Evolutionary conservation across 345 rosid species (phyloP), one percentile per base, ranked within the genome.

Genomic region (Eutrema yunnanense): DNA sequence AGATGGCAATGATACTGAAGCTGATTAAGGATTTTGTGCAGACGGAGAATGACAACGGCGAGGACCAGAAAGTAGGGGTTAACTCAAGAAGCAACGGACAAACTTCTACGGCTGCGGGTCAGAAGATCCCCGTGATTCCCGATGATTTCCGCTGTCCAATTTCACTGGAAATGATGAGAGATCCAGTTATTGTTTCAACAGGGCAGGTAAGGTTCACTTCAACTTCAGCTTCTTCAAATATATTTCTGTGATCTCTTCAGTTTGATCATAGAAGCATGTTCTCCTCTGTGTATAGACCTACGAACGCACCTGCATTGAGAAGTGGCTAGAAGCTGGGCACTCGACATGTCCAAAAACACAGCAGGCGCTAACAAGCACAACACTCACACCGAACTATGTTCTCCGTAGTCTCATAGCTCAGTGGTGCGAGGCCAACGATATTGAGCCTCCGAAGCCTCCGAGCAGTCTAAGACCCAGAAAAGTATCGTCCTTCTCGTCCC

Each of bases 141-240:
- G 96, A 90, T 68, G 99, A 92, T 81, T 95, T 92, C 80, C 99
- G 94, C 37, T 95, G 99, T 80, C 97, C 99, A 13, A 95, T 95
- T 73, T 92, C 97, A 11, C 79, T 95, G 74, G 97, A 95, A 76
- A 81, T 95, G 83, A 95, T 95, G 94, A 88, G 84, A 75, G 99
- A 95, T 84, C 99, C 97, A 54, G 96, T 92, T 67, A 95, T 95
- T 82, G 99, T 95, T 70, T 90, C 97, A 40, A 90, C 96, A 47
- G 97, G 99, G 61, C 96, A 95, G 94, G 99, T 95, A 86, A 37
- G 66, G 62, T 33, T 51, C 38, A 50, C 62, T 74, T 56, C 40
- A 36, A 42, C n/a, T 32, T 33, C 47, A 54, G 47, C 12, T 55
- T 56, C 32, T 58, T 61, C 50, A 60, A 54, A 52, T 16, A 73